Evolutionary conservation across 257 asterid genomes (phyloP).

Genomic region (Verbascum thapsus): DNA sequence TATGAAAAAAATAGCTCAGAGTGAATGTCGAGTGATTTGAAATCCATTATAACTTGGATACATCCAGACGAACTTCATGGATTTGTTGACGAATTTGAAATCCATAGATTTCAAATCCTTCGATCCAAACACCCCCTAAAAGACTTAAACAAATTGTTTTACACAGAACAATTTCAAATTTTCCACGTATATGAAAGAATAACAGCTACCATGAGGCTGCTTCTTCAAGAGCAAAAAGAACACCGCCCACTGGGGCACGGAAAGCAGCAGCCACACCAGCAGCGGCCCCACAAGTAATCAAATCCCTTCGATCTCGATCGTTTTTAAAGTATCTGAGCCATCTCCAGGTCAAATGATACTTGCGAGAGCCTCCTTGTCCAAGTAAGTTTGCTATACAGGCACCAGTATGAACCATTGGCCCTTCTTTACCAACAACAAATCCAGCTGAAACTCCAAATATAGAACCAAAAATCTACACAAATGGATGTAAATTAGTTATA

Average conservation of each 20-base stretch:
- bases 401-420: conserved; percentile 99
- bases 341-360: conserved; percentile 89
- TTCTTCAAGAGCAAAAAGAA: conserved; percentile 99
- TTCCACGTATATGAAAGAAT: conserved; percentile 6
- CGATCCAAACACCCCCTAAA: too few species aligned
- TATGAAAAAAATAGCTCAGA: too few species aligned
- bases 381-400: conserved; percentile 96
- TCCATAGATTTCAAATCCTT: too few species aligned
- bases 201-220: conserved; percentile 83
- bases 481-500: conserved; percentile 12
- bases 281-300: conserved; percentile 99
- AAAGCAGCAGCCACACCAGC: conserved; percentile 99
- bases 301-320: conserved; percentile 92
- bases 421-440: conserved; percentile 97
- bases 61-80: too few species aligned
- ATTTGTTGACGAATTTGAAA: too few species aligned
- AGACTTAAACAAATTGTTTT: conserved; percentile 15
- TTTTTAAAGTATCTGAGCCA: conserved; percentile 93
- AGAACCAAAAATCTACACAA: conserved; percentile 84
- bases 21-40: too few species aligned
- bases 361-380: conserved; percentile 99
- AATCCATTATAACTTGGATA: too few species aligned
- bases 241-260: conserved; percentile 99
- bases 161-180: not conserved
- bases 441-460: conserved; percentile 97